Evolutionary conservation across 176 grass and related monocot genomes (phyloP).

Genomic region (Oryza longistaminata): DNA sequence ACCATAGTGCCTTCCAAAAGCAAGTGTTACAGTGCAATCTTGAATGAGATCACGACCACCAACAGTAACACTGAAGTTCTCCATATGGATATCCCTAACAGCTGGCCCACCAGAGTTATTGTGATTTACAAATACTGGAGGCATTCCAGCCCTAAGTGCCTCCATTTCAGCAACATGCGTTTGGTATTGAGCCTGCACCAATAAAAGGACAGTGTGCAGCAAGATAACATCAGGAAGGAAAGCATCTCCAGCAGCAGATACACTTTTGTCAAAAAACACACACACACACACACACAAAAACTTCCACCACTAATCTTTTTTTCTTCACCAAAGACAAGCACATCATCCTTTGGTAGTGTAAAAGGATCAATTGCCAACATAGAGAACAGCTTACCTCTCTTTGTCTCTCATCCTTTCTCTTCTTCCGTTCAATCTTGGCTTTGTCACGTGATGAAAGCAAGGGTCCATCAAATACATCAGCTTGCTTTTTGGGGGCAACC

Average conservation of each 20-base stretch:
- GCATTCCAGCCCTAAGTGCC: constrained; percentile 87
- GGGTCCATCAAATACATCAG: constrained; percentile 75
- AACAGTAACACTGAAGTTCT: constrained; percentile 92
- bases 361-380: neutral
- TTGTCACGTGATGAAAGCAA: constrained; percentile 80
- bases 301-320: neutral
- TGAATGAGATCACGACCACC: constrained; percentile 93
- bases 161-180: constrained; percentile 91
- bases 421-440: constrained; percentile 82
- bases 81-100: constrained; percentile 97
- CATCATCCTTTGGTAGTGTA: neutral
- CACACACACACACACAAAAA: too few species aligned
- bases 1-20: constrained; percentile 96
- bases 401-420: constrained; percentile 92
- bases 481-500: constrained; percentile 62
- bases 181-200: constrained; percentile 81
- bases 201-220: constrained; percentile 1
- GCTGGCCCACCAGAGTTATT: constrained; percentile 55
- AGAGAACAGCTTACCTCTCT: constrained; percentile 63
- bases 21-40: constrained; percentile 76
- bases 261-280: neutral
- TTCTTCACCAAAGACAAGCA: neutral
- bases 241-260: neutral
- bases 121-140: constrained; percentile 76
- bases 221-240: neutral